Base-by-base conservation (phyloP, 169 alveolate genomes). In the Plasmodium adleri region DNA sequence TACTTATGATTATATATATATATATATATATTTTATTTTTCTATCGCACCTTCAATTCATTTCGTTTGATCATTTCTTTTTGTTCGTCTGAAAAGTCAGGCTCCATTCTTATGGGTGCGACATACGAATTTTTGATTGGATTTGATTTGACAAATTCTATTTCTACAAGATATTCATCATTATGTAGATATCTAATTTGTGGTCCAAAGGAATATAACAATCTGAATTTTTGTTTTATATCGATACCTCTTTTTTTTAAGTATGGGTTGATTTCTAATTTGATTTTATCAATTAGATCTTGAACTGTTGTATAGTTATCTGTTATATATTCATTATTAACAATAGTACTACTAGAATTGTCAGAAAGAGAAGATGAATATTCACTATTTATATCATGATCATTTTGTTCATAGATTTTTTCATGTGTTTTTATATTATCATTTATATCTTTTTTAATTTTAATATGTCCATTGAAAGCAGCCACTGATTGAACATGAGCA, bases 41-140 rank as follows among this genome's bases (percentile, higher is more conserved):
- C 13, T 2, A 39, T 32, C 13, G 0, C 47, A 80, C 90, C 83
- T 80, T 80, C 17, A 80, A 52, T 49, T 80, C 72, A 12, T 63
- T 63, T 47, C 45, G 20, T 43, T 80, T 83, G 32, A 94, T 58
- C 56, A 83, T 70, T 12, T 76, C 93, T 45, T 88, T 88, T 49
- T 94, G 94, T 52, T 92, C 94, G 63, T 70, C 78, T 0, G 95
- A 72, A 89, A 93, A 94, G 49, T 92, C 95, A 5, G 96, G 96
- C 52, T 91, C 95, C 70, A 94, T 75, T 45, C 96, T 49, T 8
- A 94, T 49, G 17, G 96, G 96, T 15, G 95, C 92, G 2, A 95
- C 91, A 39, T 91, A 88, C 8, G 91, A 54, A 78, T 93, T 94
- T 43, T 93, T 80, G 8, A 86, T 86, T 6, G 58, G 86, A 54